These are phyloP conservation scores for Terfezia claveryi DNA, from an alignment of 495 filamentous ascomycete genomes.

Conservation along the genomic window DNA sequence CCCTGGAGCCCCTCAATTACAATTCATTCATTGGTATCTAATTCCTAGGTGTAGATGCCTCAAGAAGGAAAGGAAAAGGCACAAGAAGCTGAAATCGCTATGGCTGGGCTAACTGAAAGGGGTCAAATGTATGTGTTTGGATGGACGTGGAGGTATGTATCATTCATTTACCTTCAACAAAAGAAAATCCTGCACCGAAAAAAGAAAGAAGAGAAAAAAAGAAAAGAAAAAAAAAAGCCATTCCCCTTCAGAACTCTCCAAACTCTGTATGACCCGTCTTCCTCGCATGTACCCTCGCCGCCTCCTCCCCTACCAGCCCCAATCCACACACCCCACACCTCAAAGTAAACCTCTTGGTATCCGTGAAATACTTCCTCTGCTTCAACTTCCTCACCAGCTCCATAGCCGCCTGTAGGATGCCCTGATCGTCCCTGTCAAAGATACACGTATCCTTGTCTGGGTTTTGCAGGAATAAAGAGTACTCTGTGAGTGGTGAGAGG, in stretches of 20 bases:
- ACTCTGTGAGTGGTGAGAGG: constrained; percentile 39
- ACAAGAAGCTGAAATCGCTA: no score
- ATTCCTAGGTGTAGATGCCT: no score
- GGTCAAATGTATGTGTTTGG: no score
- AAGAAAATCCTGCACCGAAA: no score
- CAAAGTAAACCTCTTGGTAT: constrained; percentile 64
- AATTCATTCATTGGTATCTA: no score
- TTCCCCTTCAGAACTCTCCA: constrained; percentile 28
- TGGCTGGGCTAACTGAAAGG: no score
- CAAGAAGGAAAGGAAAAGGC: no score
- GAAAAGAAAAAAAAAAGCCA: no score
- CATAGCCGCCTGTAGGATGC: constrained; percentile 43
- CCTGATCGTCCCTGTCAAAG: constrained; percentile 47
- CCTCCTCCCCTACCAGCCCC: constrained; percentile 51
- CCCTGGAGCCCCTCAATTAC: no score
- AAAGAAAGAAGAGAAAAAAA: no score
- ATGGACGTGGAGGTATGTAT: no score
- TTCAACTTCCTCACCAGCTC: constrained; percentile 47
- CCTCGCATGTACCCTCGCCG: constrained; percentile 42
- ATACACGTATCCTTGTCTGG: constrained; percentile 57
- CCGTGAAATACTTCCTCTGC: constrained; percentile 70
- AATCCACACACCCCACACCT: constrained; percentile 56
- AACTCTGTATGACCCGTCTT: constrained; percentile 50
- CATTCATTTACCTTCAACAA: no score
- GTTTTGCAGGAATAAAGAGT: constrained; percentile 16